Evolutionary conservation across 129 eudicot genomes (phyloP).

Genomic region (Flaveria robusta): DNA sequence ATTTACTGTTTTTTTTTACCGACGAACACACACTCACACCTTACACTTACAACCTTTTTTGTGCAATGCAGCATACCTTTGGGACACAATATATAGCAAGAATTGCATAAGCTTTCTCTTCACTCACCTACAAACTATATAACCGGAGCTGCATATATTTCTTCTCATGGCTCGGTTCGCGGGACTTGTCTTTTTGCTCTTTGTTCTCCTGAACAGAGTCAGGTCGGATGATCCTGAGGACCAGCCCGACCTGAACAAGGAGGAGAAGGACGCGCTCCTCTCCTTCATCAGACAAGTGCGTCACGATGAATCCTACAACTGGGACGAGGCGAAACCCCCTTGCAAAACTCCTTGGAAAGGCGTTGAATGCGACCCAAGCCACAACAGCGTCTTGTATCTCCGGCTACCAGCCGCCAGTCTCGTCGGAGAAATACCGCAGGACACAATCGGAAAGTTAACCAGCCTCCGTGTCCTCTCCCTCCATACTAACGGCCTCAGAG

Average conservation of each 20-base stretch:
- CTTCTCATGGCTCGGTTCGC: neutral
- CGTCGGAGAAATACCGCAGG: conserved; percentile 54
- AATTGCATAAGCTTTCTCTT: no score
- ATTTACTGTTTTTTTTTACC: no score
- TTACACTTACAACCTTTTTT: no score
- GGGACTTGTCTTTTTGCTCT: neutral
- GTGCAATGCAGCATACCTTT: no score
- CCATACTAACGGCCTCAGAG: conserved; percentile 56
- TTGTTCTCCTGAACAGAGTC: conserved; percentile 24
- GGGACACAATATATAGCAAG: no score
- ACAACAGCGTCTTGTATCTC: conserved; percentile 45
- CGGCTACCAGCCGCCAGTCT: conserved; percentile 75
- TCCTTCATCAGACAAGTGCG: conserved; percentile 55
- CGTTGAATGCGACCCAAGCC: conserved; percentile 54
- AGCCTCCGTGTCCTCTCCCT: conserved; percentile 71
- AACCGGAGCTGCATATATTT: neutral
- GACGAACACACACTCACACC: no score
- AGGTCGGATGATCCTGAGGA: no score
- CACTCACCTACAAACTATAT: no score
- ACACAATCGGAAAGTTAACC: conserved; percentile 52
- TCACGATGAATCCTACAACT: conserved; percentile 53
- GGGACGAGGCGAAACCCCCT: conserved; percentile 54
- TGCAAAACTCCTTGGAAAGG: conserved; percentile 70
- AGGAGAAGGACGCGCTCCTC: conserved; percentile 75
- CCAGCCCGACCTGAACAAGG: conserved; percentile 52